These are phyloP conservation scores for Dactylonectria estremocensis DNA, from an alignment of 2,329 filamentous ascomycete species.

Conservation along the genomic window DNA sequence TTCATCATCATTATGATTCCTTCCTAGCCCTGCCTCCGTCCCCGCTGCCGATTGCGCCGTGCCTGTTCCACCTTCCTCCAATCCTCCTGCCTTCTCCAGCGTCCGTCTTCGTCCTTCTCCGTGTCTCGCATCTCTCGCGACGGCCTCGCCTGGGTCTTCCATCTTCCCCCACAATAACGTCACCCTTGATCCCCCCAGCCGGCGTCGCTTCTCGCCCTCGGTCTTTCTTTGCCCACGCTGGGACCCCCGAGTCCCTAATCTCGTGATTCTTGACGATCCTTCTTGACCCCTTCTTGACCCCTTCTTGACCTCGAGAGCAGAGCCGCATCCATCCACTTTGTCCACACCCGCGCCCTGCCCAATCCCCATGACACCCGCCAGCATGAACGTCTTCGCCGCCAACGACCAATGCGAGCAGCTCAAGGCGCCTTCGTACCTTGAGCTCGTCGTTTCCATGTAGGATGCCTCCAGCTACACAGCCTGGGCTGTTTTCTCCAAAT, in stretches of 20 bases:
- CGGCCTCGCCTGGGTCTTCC: conserved; percentile 40
- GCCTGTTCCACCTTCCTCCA: background rate
- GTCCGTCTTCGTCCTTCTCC: conserved; percentile 1
- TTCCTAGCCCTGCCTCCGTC: conserved; percentile 12
- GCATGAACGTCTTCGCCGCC: conserved; percentile 48
- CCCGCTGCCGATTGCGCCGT: conserved; percentile 3
- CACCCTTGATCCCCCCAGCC: conserved; percentile 41
- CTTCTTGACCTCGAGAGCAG: conserved; percentile 28
- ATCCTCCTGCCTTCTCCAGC: conserved; percentile 5
- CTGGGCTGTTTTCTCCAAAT: background rate
- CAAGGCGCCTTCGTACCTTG: conserved; percentile 67
- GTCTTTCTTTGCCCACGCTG: conserved; percentile 31
- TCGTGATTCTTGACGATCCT: conserved; percentile 42
- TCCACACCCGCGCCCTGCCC: conserved; percentile 13
- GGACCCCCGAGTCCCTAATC: conserved; percentile 39
- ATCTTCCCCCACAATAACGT: conserved; percentile 44
- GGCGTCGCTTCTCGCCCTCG: conserved; percentile 33
- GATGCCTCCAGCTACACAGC: conserved; percentile 31
- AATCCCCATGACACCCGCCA: conserved; percentile 17
- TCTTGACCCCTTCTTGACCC: conserved; percentile 33
- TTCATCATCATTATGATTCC: conserved; percentile 20
- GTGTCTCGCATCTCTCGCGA: conserved; percentile 34
- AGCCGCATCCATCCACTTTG: conserved; percentile 28
- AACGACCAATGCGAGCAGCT: conserved; percentile 64
- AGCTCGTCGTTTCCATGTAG: conserved; percentile 71